Percentiles rank a stretch among this genome's conserved stretches.
Evolutionary conservation across 2,329 filamentous ascomycete genomes (phyloP).

Genomic region (Elsinoe perseae): DNA sequence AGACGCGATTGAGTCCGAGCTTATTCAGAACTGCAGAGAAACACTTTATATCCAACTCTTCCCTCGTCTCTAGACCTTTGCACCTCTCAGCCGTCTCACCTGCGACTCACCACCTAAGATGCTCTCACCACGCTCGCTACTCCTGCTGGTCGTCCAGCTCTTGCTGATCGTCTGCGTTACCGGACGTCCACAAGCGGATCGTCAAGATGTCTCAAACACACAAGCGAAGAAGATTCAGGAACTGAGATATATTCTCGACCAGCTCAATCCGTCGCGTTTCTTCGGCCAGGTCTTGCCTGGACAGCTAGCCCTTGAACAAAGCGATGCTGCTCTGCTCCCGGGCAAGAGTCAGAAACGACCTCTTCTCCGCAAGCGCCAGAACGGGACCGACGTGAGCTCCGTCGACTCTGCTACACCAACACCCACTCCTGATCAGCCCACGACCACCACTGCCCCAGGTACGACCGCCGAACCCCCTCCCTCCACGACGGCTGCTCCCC

Average conservation of each 20-base stretch:
- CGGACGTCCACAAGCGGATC: neutral
- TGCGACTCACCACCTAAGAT: constrained; percentile 25
- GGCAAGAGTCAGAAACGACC: neutral
- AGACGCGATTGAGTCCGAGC: neutral
- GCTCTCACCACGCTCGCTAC: constrained; percentile 34
- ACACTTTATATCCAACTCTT: neutral
- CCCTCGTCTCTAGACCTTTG: neutral
- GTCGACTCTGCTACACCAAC: constrained; percentile 5
- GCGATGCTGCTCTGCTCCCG: neutral
- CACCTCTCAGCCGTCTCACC: neutral
- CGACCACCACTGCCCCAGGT: constrained; percentile 12
- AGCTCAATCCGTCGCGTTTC: constrained; percentile 10
- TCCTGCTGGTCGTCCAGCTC: constrained; percentile 22
- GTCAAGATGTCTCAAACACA: constrained; percentile 12
- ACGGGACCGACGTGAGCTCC: constrained; percentile 10
- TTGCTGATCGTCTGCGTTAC: constrained; percentile 1
- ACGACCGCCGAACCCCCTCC: constrained; percentile 21
- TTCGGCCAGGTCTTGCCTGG: neutral
- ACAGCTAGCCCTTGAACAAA: constrained; percentile 6
- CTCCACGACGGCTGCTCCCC: constrained; percentile 20
- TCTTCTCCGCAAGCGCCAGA: constrained; percentile 16
- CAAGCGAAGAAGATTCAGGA: neutral
- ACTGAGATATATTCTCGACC: constrained; percentile 7
- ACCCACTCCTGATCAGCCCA: neutral
- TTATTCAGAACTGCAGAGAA: constrained; percentile 1